Percentiles rank a stretch among this genome's conserved stretches.
These are phyloP conservation scores for Flaveria floridana DNA, from an alignment of 140 eudicot genomes.

Conservation along the genomic window DNA sequence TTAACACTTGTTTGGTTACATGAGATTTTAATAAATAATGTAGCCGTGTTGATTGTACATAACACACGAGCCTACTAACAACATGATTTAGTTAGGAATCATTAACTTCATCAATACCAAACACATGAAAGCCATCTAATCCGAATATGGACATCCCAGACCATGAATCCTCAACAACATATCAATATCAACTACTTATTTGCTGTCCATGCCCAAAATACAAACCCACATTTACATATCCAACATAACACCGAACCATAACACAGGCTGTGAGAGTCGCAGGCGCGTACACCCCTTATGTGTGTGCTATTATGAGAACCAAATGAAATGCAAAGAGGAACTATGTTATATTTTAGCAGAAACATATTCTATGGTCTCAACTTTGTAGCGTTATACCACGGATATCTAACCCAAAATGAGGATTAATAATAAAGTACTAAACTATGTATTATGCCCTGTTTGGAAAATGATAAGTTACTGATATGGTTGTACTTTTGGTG, in stretches of 20 bases:
- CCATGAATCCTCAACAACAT: not conserved
- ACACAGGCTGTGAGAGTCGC: not conserved
- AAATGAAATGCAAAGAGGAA: slow-evolving; percentile 15
- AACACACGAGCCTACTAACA: too few species aligned
- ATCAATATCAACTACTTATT: slow-evolving; percentile 9
- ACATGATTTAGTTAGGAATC: too few species aligned
- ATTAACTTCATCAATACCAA: not conserved
- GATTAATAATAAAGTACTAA: not conserved
- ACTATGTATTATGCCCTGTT: slow-evolving; percentile 22
- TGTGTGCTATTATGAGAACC: slow-evolving; percentile 2
- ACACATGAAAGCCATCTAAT: not conserved
- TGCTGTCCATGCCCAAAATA: slow-evolving; percentile 8
- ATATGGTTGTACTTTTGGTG: slow-evolving; percentile 58
- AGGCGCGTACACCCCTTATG: not conserved
- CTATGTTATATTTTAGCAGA: slow-evolving; percentile 23
- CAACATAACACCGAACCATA: not conserved
- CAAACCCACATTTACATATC: slow-evolving; percentile 6
- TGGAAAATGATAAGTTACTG: slow-evolving; percentile 35
- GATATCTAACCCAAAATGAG: slow-evolving; percentile 19
- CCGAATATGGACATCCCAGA: not conserved
- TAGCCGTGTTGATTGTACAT: not conserved
- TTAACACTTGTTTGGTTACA: not conserved
- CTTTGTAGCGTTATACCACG: slow-evolving; percentile 17
- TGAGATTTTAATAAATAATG: not conserved
- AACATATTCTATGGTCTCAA: slow-evolving; percentile 26